Evolutionary conservation across 2,329 filamentous ascomycete species (phyloP).

Genomic region (Fusarium sp.): DNA sequence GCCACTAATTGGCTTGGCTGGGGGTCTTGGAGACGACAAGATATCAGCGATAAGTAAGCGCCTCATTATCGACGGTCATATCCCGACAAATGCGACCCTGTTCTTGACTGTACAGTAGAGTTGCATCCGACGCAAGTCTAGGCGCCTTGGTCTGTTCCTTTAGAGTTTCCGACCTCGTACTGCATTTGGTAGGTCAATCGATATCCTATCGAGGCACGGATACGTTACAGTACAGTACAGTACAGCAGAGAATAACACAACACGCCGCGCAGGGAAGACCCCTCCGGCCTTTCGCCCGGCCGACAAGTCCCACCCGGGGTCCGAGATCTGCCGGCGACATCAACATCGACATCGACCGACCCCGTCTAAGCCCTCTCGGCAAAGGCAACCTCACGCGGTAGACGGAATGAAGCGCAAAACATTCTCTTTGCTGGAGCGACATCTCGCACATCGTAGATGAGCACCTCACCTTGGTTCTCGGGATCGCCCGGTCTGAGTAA

Average conservation of each 20-base stretch:
- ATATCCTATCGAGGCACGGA: constrained; percentile 5
- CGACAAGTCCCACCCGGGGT: constrained; percentile 13
- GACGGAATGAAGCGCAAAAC: constrained; percentile 93
- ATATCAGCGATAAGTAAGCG: constrained; percentile 34
- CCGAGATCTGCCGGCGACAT: constrained; percentile 26
- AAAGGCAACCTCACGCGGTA: constrained; percentile 88
- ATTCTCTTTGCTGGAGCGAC: constrained; percentile 95
- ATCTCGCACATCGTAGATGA: constrained; percentile 79
- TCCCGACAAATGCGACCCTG: constrained; percentile 27
- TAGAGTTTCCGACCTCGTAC: constrained; percentile 17
- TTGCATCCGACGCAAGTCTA: constrained; percentile 19
- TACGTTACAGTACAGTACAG: constrained; percentile 6
- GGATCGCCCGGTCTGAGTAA: constrained; percentile 58
- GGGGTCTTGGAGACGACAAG: constrained; percentile 2
- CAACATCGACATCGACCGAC: constrained; percentile 13
- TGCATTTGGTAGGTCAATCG: constrained; percentile 11
- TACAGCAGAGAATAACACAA: background rate
- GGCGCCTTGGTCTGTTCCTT: constrained; percentile 13
- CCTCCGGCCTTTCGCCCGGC: constrained; percentile 30
- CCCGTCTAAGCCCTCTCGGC: constrained; percentile 51
- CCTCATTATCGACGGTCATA: constrained; percentile 14
- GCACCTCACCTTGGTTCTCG: constrained; percentile 61
- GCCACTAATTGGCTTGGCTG: constrained; percentile 10
- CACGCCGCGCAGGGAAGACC: background rate
- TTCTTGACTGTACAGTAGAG: constrained; percentile 22